These are phyloP conservation scores for Erodium moschatum DNA, from an alignment of 441 rosid species.

Conservation along the genomic window DNA sequence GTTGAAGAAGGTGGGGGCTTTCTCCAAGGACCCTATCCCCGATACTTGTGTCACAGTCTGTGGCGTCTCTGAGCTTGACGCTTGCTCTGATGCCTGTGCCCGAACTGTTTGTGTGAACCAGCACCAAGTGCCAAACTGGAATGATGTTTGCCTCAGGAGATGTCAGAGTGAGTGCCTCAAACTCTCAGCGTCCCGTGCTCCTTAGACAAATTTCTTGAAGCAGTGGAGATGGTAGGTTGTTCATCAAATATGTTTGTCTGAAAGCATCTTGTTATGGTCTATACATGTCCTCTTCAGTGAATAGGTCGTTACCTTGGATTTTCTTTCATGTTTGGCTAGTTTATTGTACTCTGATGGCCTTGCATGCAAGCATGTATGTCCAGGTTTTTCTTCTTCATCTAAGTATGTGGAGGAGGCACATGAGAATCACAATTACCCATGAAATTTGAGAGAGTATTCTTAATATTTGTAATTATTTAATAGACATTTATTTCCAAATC, in stretches of 20 bases:
- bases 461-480: too few species aligned
- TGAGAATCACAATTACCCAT: too few species aligned
- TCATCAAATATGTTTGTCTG: neutral
- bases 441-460: too few species aligned
- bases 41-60: constrained; percentile 56
- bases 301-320: too few species aligned
- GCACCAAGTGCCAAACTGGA: constrained; percentile 58
- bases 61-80: constrained; percentile 54
- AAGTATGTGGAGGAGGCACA: too few species aligned
- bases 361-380: too few species aligned
- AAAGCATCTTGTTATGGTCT: neutral
- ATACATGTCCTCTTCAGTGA: neutral
- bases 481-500: too few species aligned
- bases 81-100: constrained; percentile 61
- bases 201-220: constrained; percentile 6
- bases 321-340: too few species aligned
- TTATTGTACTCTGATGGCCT: too few species aligned
- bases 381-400: too few species aligned
- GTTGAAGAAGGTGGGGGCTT: constrained; percentile 51
- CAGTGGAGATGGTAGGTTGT: neutral
- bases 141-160: constrained; percentile 49
- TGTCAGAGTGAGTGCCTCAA: constrained; percentile 57
- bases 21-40: constrained; percentile 53
- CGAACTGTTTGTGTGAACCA: constrained; percentile 54
- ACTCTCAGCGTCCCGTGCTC: constrained; percentile 24